Percentiles rank a stretch among this genome's conserved stretches.
phyloP scores from a whole-genome alignment of 257 asterid species.

The Solanum ossicruentum region DNA sequence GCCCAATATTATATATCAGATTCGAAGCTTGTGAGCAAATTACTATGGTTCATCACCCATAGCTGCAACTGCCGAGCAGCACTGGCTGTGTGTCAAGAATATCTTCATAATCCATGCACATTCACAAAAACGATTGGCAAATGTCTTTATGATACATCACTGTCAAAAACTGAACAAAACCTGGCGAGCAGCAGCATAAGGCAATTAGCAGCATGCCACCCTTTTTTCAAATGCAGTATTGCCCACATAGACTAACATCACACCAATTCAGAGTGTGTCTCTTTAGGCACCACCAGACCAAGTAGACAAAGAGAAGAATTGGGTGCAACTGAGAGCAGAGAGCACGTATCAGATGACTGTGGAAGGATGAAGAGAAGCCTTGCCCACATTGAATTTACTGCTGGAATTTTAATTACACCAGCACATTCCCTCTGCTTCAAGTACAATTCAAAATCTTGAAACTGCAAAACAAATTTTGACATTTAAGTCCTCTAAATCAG shows the following conservation, averaged over 20 bases:
- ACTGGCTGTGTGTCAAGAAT: not conserved
- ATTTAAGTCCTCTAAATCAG: not conserved
- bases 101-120: not conserved
- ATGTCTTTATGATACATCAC: not conserved
- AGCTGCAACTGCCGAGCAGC: not conserved
- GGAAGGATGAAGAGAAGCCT: conserved; percentile 84
- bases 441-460: conserved; percentile 71
- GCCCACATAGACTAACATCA: conserved; percentile 6
- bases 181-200: not conserved
- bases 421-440: conserved; percentile 96
- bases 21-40: not conserved
- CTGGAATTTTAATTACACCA: conserved; percentile 86
- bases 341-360: conserved; percentile 53
- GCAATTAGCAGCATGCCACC: not conserved
- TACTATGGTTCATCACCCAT: not conserved
- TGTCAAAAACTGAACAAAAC: not conserved
- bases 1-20: not conserved
- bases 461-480: conserved; percentile 31
- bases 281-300: conserved; percentile 79
- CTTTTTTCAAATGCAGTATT: not conserved
- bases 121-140: not conserved
- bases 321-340: conserved; percentile 64
- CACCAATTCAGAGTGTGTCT: conserved; percentile 42
- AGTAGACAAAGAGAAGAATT: conserved; percentile 67
- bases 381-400: conserved; percentile 61